phyloP scores from a whole-genome alignment of 495 filamentous ascomycete genomes.

The Friedmanniomyces endolithicus region DNA sequence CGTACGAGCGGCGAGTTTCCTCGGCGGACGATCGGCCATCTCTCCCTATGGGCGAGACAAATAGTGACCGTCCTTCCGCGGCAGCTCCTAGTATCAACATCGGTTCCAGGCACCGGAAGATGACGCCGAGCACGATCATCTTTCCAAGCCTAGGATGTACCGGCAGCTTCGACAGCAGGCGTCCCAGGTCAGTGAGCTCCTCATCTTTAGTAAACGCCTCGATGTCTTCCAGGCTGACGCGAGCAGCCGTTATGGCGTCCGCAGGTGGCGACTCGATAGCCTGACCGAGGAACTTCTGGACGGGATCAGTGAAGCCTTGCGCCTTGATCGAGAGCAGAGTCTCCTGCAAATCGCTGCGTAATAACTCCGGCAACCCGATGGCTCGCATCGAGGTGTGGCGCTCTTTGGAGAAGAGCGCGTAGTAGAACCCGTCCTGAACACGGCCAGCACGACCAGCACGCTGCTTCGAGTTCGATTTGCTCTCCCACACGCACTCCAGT shows the following conservation, averaged over 20 bases:
- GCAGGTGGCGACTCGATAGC: constrained; percentile 42
- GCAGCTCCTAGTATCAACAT: constrained; percentile 43
- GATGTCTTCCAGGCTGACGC: constrained; percentile 36
- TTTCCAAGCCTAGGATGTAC: constrained; percentile 43
- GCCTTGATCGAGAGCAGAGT: constrained; percentile 39
- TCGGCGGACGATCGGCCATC: constrained; percentile 27
- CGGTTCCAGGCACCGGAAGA: constrained; percentile 50
- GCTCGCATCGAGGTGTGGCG: constrained; percentile 38
- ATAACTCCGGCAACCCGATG: constrained; percentile 38
- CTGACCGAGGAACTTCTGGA: constrained; percentile 38
- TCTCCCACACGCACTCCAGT: constrained; percentile 41
- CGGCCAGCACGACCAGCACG: constrained; percentile 48
- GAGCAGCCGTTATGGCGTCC: constrained; percentile 33
- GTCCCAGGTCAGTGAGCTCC: constrained; percentile 41
- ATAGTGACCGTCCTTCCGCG: constrained; percentile 32
- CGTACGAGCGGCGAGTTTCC: constrained; percentile 30
- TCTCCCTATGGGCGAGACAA: constrained; percentile 28
- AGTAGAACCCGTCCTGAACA: constrained; percentile 47
- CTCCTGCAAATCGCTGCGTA: constrained; percentile 40
- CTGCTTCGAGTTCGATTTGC: constrained; percentile 43
- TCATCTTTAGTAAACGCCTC: constrained; percentile 41
- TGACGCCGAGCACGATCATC: constrained; percentile 45
- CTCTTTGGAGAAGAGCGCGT: constrained; percentile 40
- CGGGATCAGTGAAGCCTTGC: constrained; percentile 33
- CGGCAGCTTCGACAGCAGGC: constrained; percentile 36